A percentile compares a stretch with the other conserved stretches of the same genome.
phyloP scores from a whole-genome alignment of 2,329 filamentous ascomycete species.

The Lasiodiplodia citricola region DNA sequence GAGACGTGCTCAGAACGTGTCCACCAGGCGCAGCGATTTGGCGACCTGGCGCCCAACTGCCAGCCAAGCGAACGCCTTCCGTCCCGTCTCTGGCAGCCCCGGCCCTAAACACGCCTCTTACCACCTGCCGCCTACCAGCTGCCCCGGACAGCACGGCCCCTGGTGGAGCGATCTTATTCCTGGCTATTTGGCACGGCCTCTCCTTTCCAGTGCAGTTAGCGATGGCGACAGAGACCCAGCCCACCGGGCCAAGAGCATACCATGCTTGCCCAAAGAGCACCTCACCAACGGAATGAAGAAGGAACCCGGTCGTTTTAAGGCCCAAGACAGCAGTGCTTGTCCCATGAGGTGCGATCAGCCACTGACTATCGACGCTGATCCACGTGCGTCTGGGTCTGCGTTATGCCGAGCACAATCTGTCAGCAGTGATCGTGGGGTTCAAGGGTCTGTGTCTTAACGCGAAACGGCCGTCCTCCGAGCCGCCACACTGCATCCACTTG shows the following conservation, averaged over 20 bases:
- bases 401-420: conserved; percentile 18
- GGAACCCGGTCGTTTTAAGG: not conserved
- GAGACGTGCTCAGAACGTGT: not conserved
- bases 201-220: not conserved
- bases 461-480: conserved; percentile 15
- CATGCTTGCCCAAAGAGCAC: not conserved
- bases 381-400: conserved; percentile 8
- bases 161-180: not conserved
- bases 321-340: conserved; percentile 11
- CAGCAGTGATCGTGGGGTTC: conserved; percentile 9
- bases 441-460: conserved; percentile 17
- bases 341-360: conserved; percentile 1
- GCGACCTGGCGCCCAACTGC: not conserved
- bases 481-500: not conserved
- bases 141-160: not conserved
- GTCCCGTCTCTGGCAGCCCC: not conserved
- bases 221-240: conserved; percentile 5
- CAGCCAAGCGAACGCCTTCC: not conserved
- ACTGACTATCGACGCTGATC: conserved; percentile 21
- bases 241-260: not conserved
- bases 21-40: not conserved
- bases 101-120: not conserved
- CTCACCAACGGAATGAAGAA: not conserved
- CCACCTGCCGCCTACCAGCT: not conserved
- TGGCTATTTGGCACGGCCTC: not conserved